Percentiles rank a stretch among this genome's conserved stretches.
phyloP scores from a whole-genome alignment of 1,284 basidiomycete genomes.

The Ceratobasidium sp. region DNA sequence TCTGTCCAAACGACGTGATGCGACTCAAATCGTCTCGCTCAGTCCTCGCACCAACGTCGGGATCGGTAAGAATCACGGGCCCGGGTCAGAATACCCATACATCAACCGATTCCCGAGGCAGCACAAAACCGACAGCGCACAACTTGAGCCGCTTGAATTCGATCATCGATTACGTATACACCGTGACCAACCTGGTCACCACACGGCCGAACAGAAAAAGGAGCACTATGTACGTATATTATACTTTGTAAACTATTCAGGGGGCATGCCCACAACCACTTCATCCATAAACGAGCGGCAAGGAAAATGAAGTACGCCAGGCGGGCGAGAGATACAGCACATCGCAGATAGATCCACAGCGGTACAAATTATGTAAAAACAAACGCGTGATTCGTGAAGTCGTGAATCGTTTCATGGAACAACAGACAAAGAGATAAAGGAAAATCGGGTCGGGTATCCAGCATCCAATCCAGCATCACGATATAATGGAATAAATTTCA shows the following conservation, averaged over 20 bases:
- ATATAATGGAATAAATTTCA: not conserved
- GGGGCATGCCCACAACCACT: not conserved
- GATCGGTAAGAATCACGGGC: too few relatives aligned
- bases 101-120: not conserved
- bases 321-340: not conserved
- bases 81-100: not conserved
- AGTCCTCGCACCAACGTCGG: too few relatives aligned
- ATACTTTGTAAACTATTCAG: slow-evolving; percentile 1
- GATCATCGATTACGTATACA: too few relatives aligned
- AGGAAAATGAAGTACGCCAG: not conserved
- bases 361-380: not conserved
- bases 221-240: not conserved
- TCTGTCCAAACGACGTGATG: too few relatives aligned
- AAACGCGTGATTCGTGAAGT: not conserved
- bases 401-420: not conserved
- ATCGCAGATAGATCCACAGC: not conserved
- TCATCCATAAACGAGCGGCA: not conserved
- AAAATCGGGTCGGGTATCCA: not conserved
- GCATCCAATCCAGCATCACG: not conserved
- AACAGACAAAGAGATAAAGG: not conserved
- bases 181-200: not conserved
- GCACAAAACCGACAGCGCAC: not conserved
- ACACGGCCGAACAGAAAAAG: not conserved
- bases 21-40: too few relatives aligned
- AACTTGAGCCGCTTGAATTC: too few relatives aligned